These are phyloP conservation scores for Hepatocystis sp. DNA, from an alignment of 169 alveolate genomes.

Conservation along the genomic window DNA sequence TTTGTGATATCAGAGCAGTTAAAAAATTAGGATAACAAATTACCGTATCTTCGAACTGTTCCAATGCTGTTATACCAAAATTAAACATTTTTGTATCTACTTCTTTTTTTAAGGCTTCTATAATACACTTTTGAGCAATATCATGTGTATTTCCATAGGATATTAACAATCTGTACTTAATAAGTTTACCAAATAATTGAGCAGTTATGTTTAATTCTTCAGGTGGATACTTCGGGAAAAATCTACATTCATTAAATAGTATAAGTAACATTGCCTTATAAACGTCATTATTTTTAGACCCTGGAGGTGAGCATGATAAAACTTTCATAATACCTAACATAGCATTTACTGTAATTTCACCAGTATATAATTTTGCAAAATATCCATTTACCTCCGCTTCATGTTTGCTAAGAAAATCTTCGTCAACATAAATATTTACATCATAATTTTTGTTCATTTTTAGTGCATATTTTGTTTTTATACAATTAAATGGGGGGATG, in stretches of 20 bases:
- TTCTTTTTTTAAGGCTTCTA: constrained; percentile 85
- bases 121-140: constrained; percentile 82
- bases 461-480: constrained; percentile 45
- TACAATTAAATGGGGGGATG: not conserved
- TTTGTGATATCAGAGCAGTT: constrained; percentile 43
- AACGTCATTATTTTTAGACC: constrained; percentile 80
- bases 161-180: constrained; percentile 80
- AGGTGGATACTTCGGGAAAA: constrained; percentile 89
- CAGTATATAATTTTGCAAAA: constrained; percentile 83
- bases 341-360: constrained; percentile 82
- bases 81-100: constrained; percentile 82
- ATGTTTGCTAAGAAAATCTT: constrained; percentile 65
- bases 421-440: constrained; percentile 75
- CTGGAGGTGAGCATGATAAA: constrained; percentile 80
- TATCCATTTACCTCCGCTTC: constrained; percentile 83
- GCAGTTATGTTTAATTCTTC: constrained; percentile 90
- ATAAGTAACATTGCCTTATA: constrained; percentile 86
- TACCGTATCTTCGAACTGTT: constrained; percentile 84
- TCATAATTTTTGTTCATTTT: constrained; percentile 69
- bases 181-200: constrained; percentile 86
- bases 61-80: constrained; percentile 87
- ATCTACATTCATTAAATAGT: constrained; percentile 88
- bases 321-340: constrained; percentile 85
- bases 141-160: constrained; percentile 80
- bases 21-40: constrained; percentile 85